Evolutionary conservation across 352 stramenopile genomes (phyloP), one percentile per base, ranked within the genome.

Genomic region (Phytopythium litorale): DNA sequence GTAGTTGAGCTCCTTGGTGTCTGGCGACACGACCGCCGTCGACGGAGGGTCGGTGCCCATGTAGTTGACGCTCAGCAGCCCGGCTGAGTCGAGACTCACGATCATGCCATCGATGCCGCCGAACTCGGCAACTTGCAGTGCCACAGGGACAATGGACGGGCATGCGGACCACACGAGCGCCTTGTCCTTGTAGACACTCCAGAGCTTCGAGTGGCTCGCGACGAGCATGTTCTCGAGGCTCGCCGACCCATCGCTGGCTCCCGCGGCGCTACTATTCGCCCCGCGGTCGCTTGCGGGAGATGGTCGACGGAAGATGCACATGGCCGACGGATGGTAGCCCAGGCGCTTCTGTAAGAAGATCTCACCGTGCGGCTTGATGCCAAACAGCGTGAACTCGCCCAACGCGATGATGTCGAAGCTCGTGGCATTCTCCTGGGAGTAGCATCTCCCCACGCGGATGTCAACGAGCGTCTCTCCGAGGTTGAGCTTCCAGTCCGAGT

Each of bases 1-100:
- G 55, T 97, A 97, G 61, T 96, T 94, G 43, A 97, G 70, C 30
- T 96, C 87, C 51, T 96, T 96, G 19, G 72, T 75, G 35, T 90
- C 81, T 3, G 79, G 63, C 1, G 74, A 72, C 13, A 89, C 80
- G 6, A 96, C 76, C 2, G 87, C 71, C 21, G 82, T 87, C 3
- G 86, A 90, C 16, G 87, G 88, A 19, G 89, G 88, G 56, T 97
- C 89, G 1, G 89, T 98, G 15, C 90, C 89, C 71, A 97, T 86
- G 67, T 97, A 97, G 64, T 87, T 93, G 1, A 96, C 82, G 58
- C 67, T 78, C 25, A 97, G 55, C 9, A 73, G 70, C 38, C 90
- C 90, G 30, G 90, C 73, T 19, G 84, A 68, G 57, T 91, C 83
- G 28, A 97, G 71, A 42, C 73, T 91, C 33, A 94, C 84, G 42